Evolutionary conservation across 805 yeast genomes (phyloP), one percentile per base, ranked within the genome.

Genomic region (Yarrowia sp.): DNA sequence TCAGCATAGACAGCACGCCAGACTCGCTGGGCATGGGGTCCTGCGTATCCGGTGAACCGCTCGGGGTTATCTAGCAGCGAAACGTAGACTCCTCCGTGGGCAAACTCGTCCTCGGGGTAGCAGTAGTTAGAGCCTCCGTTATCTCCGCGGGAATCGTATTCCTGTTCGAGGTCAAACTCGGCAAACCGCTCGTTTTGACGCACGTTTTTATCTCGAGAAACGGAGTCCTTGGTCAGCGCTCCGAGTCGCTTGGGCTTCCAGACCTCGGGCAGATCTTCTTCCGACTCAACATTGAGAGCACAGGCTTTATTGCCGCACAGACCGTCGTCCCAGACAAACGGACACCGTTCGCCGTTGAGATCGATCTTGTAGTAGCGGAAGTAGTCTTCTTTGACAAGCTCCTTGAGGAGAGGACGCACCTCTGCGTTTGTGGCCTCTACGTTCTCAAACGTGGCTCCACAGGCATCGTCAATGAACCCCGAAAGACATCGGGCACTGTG

Each of bases 41-140:
- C 99, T 33, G 92, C 89, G 72, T 95, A 95, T 0, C 99, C 99
- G 0, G 99, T 96, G 78, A 90, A 95, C 71, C 98, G 81, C 76
- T 95, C 99, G 0, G 97, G 97, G 72, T 96, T 96, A 64, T 89
- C 90, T 21, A 87, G 80, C 65, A 95, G 81, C 71, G 92, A 91
- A 30, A 95, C 96, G 70, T 88, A 87, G 1, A 91, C 97, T 12
- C 81, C 81, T 1, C 72, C 72, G 9, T 71, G 70, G 3, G 70
- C 73, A 35, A 52, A 46, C 67, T 75, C 79, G 65, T 79, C 81
- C 51, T 78, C 81, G 1, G 81, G 81, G 51, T 76, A 73, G 65
- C 81, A 79, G 66, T 79, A 78, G 70, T 70, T 67, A 17, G 61
- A 54, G 11, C 61, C 61, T 12, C 65, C 59, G 22, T 65, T 65